Evolutionary conservation across 768 basidiomycete species (phyloP), one percentile per base, ranked within the genome.

Genomic region (Tulasnella sp.): DNA sequence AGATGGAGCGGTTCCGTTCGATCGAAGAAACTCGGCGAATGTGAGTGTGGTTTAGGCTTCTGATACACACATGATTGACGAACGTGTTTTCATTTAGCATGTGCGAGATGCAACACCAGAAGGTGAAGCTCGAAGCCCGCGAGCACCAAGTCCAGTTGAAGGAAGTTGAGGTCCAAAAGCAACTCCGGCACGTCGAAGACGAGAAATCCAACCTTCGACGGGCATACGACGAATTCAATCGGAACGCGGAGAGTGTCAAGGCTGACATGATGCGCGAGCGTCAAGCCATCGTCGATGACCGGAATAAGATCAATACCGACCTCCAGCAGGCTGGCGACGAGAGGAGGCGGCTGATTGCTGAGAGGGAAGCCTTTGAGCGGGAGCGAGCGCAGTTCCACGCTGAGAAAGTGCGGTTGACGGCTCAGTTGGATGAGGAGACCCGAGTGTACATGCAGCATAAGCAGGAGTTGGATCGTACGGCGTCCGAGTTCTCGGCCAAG

Each of bases 1-100:
- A 67, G 61, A 67, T 67, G 61, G 61, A 67, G 61, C n/a, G 61
- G 32, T 67, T 67, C 61, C 61, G 61, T 7, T 67, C 61, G 61
- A 67, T 67, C 87, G 92, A 18, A 90, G 90, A 0, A 87, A 88
- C 81, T 92, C 92, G 81, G 90, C 94, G 23, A 83, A 67, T 67
- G 61, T 67, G 61, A 32, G n/a, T n/a, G 61, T 11, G 29, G 11
- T 32, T 29, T 11, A 11, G 7, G 10, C 20, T 23, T 0, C n/a
- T 67, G 55, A 6, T 23, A 6, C 1, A 67, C 61, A 18, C 11
- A 3, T 15, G n/a, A 29, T 11, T 67, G n/a, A 67, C 61, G 2
- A 13, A 29, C 42, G 42, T 44, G 26, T 11, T 26, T 26, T 26
- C 15, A 15, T 67, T 29, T 11, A 67, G 61, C 26, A 67, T 67